Base-by-base conservation (phyloP, 2,329 filamentous ascomycete genomes). In the Fonsecaea nubica region DNA sequence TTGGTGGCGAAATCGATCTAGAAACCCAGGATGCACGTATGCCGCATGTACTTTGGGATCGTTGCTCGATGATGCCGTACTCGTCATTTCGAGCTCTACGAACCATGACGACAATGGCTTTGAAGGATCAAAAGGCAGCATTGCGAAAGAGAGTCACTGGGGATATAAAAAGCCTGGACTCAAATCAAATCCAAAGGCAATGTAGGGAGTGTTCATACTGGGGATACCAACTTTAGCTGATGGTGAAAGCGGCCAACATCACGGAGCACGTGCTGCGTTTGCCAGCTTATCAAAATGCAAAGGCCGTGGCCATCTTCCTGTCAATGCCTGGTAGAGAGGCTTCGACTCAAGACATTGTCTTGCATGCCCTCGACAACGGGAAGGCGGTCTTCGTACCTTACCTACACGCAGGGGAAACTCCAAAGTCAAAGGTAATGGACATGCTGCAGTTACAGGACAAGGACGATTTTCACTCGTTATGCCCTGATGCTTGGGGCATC, bases 351-450 rank as follows among this genome's bases (percentile, higher is more conserved):
- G 82, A 84, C 57, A 92, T 98, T 62, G 92, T 98, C 8, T 86
- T 87, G 33, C 87, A 97, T 81, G 93, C 94, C 12, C 83, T 99
- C 32, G 79, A 81, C 6, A 78, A 83, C 3, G 92, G 91, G 45
- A 99, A 98, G 80, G 84, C 89, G 68, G 93, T 99, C 65, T 98
- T 92, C 77, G 89, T 99, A 56, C 95, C 95, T 0, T 97, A 95
- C 76, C 89, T 97, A 60, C 89, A 95, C 80, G 61, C 72, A 53
- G 72, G 74, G 15, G 72, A 76, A 13, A 69, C 71, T 30, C 70
- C 75, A 5, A 77, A 77, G 33, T 80, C 82, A 63, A 91, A 91
- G 15, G 85, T 95, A 62, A 99, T 99, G 95, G 93, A 97, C 75
- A 98, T 99, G 95, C 87, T 99, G 25, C 88, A 88, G 69, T 82